Evolutionary conservation across 2,329 filamentous ascomycete species (phyloP), one percentile per base, ranked within the genome.

Genomic region (Epichloe gansuensis): DNA sequence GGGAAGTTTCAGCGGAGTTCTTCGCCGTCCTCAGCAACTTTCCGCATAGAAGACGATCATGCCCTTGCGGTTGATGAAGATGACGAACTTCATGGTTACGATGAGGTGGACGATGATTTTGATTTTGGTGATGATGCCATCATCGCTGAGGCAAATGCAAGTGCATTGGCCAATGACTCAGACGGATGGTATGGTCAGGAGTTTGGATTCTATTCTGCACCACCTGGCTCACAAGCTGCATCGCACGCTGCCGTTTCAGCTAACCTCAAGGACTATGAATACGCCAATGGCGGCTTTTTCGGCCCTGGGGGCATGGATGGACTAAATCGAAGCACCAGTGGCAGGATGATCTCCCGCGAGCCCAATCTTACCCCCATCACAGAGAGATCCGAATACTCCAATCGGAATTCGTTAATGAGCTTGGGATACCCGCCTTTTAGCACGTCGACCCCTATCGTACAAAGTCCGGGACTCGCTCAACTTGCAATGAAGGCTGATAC

Each of bases 131-230:
- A 97, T 58, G 90, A 96, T 60, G 82, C 83, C 35, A 93, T 97
- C 59, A 94, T 98, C 54, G 91, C 90, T 0, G 93, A 89, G 53
- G 93, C 93, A 5, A 98, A 98, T 60, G 90, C 91, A 0, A 90
- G 93, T 64, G 93, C 87, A 1, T 74, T 98, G 7, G 91, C 93
- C 45, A 90, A 89, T 58, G 93, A 98, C 62, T 84, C 84, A 6
- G 91, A 96, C 57, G 91, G 89, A 0, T 94, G 93, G 72, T 98
- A 98, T 63, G 93, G 93, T 0, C 85, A 89, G 59, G 93, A 98
- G 65, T 98, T 98, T 63, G 90, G 89, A 0, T 98, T 98, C 66
- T 98, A 95, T 65, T 89, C 90, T 1, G 73, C 75, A 1, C 77
- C 80, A 0, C 58, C 69, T 5, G 64, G 64, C 15, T 65, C 69